Evolutionary conservation across 1,139 yeast species (phyloP), one percentile per base, ranked within the genome.

Genomic region (Pichia sp.): DNA sequence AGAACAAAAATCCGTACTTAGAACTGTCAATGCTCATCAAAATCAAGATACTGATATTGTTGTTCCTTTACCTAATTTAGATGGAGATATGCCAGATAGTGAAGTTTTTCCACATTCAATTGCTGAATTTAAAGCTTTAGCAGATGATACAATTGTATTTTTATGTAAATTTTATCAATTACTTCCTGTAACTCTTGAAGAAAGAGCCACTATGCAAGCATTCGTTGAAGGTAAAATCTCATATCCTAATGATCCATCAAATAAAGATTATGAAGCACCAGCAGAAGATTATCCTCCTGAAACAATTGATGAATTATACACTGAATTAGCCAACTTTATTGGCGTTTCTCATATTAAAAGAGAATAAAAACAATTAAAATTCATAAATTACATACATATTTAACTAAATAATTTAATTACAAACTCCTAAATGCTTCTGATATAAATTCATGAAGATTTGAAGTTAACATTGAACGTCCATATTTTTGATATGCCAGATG

Each of bases 391-490:
- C 85, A 16, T 8, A 58, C 90, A 95, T 50, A 87, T 75, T 38
- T 95, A 67, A 34, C 73, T 9, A 5, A 8, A 11, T n/a, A 31
- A 92, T 12, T 11, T 30, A 6, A 6, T 28, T 34, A 26, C 9
- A 43, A 30, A 20, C 30, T 25, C 3, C 11, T 26, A 31, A 46
- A 38, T 0, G 92, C 82, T 10, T 68, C 69, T 1, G 87, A 85
- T 26, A 90, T 78, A 50, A 71, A 74, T 45, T 74, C 72, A 50
- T 89, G 89, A 27, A 92, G 67, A 61, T 89, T 86, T 2, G 90
- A 78, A 0, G 98, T 87, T 58, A 87, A 87, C 83, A 89, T 81
- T 5, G 95, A 75, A 42, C 98, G 69, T 3, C 87, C 87, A 49
- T 79, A 73, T 41, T 70, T 68, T 27, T 68, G 66, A 58, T 70